Evolutionary conservation across 2,329 filamentous ascomycete species (phyloP), one percentile per base, ranked within the genome.

Genomic region (Aspergillus sergii): DNA sequence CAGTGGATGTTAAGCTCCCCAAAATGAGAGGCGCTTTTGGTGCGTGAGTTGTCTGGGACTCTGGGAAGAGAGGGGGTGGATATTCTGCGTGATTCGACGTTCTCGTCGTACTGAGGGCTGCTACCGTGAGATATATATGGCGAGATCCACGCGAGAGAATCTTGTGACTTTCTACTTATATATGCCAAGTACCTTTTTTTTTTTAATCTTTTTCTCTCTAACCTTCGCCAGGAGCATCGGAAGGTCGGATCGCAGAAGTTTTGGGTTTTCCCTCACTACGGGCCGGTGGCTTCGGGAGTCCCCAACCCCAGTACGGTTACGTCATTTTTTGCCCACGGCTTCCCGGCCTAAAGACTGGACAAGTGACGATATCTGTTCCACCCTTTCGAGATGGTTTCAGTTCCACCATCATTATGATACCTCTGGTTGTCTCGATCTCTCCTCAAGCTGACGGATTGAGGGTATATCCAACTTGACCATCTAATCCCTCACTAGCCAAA

Each of bases 1-100:
- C 56, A 58, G 73, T 74, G 70, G 72, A 73, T 75, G 71, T 71
- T 65, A 63, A 66, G 59, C 60, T 68, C 66, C 65, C 64, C 45
- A 54, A 28, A 58, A 46, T 59, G 64, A 62, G 58, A 59, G 64
- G 56, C 62, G n/a, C 43, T 41, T 48, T 54, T 58, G 63, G 50
- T 60, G 58, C 59, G 60, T 62, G 60, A 62, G 58, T 65, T 57
- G 56, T 51, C 61, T 30, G 57, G 45, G 26, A 62, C 53, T 51
- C 61, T 30, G 57, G 45, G 26, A 62, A 54, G 50, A 26, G 55
- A 55, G 57, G 61, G 61, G 58, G 55, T 51, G 51, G 61, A 45
- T 41, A 59, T 50, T 55, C 32, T 59, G 50, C 26, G 58, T 54
- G 46, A 45, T 59, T 45, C 41, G 32, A 50, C 48, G 30, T 51